phyloP scores from a whole-genome alignment of 176 grass and related monocot genomes.

The Pontederia crassipes region DNA sequence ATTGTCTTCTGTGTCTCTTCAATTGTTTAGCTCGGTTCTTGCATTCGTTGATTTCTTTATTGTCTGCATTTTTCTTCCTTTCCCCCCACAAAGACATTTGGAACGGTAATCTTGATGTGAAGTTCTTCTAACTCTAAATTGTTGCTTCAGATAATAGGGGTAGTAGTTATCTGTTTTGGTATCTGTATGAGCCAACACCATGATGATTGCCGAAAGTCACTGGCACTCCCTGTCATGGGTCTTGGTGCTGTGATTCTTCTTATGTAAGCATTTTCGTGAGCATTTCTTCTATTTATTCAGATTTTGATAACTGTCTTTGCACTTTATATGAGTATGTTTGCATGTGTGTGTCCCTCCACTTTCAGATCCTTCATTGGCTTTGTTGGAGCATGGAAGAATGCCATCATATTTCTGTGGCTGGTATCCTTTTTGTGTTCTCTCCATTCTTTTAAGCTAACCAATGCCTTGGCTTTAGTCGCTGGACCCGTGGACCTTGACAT shows the following conservation, averaged over 20 bases:
- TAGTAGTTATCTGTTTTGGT: conserved; percentile 74
- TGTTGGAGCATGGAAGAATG: conserved; percentile 84
- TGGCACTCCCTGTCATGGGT: conserved; percentile 75
- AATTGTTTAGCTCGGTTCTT: too few species aligned
- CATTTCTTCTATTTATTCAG: neutral
- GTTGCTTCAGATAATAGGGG: conserved; percentile 60
- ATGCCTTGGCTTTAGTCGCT: conserved; percentile 4
- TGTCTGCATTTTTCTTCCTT: too few species aligned
- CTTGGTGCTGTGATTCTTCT: conserved; percentile 80
- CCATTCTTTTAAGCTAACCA: too few species aligned
- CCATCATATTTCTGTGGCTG: conserved; percentile 68
- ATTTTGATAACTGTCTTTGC: neutral
- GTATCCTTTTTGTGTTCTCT: conserved; percentile 57
- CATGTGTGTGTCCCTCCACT: neutral
- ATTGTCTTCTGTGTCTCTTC: too few species aligned
- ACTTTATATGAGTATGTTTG: neutral
- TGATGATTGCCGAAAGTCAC: conserved; percentile 69
- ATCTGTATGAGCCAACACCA: conserved; percentile 88
- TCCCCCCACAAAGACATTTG: too few species aligned
- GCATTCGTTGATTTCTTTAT: too few species aligned
- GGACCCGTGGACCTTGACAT: conserved; percentile 35
- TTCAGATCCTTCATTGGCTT: conserved; percentile 85
- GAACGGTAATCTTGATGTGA: neutral
- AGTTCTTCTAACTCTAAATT: conserved; percentile 1
- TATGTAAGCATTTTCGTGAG: conserved; percentile 39